Evolutionary conservation across 1,139 yeast species (phyloP).

Genomic region (Waltiozyma sp.): DNA sequence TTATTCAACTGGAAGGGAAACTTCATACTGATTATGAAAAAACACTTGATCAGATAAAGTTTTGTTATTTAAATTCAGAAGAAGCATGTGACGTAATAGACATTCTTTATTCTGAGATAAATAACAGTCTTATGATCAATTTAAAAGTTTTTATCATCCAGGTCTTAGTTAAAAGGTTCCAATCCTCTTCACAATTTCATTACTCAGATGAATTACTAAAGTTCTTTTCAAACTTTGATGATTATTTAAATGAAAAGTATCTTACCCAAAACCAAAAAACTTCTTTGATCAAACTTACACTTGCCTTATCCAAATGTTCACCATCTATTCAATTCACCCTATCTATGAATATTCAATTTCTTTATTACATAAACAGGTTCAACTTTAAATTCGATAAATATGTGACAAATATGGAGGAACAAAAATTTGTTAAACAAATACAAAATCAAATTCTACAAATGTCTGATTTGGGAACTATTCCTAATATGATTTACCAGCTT

Average conservation of each 20-base stretch:
- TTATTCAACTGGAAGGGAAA: constrained; percentile 13
- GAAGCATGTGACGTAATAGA: not conserved
- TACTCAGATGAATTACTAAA: constrained; percentile 2
- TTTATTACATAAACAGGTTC: constrained; percentile 9
- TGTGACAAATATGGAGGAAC: constrained; percentile 9
- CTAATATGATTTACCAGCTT: constrained; percentile 9
- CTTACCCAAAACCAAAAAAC: constrained; percentile 6
- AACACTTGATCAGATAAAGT: constrained; percentile 6
- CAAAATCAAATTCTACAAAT: constrained; percentile 3
- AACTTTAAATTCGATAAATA: constrained; percentile 9
- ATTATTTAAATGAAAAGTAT: not conserved
- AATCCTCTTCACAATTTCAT: constrained; percentile 4
- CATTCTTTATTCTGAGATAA: not conserved
- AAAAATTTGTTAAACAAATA: constrained; percentile 5
- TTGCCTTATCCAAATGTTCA: constrained; percentile 12
- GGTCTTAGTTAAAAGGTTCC: constrained; percentile 13
- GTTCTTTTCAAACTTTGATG: constrained; percentile 9
- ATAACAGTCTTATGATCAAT: not conserved
- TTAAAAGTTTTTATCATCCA: constrained; percentile 14
- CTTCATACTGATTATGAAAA: constrained; percentile 6
- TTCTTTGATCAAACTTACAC: constrained; percentile 10
- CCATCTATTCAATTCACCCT: constrained; percentile 9
- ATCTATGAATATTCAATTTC: constrained; percentile 14
- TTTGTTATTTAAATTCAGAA: constrained; percentile 1
- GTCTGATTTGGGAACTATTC: constrained; percentile 4